Percentiles rank a stretch among this genome's conserved stretches.
Conservation (phyloP, 1,139 yeast species). For the Geotrichum siamense region DNA sequence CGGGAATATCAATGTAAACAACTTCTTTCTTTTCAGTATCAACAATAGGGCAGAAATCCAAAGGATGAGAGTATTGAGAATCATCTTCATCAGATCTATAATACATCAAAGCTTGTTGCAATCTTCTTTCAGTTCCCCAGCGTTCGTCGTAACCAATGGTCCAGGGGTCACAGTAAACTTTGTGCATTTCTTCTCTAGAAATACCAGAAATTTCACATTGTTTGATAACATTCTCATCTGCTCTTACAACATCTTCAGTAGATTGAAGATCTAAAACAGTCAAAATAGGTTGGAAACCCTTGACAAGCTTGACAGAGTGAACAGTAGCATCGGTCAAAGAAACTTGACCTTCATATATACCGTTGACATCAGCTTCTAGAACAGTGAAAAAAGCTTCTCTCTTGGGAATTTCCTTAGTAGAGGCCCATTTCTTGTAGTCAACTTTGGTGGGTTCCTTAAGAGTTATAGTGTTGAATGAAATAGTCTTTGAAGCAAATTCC, state of each 20-base stretch:
- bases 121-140: conserved; percentile 68
- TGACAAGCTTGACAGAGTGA: conserved; percentile 43
- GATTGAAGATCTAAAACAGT: conserved; percentile 59
- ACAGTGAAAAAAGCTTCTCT: conserved; percentile 59
- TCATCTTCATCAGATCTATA: conserved; percentile 66
- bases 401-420: conserved; percentile 46
- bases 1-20: conserved; percentile 59
- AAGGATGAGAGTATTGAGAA: conserved; percentile 75
- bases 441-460: conserved; percentile 63
- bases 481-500: conserved; percentile 38
- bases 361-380: conserved; percentile 50
- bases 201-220: conserved; percentile 67
- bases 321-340: conserved; percentile 47
- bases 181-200: conserved; percentile 58
- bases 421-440: conserved; percentile 59
- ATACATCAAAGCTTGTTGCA: conserved; percentile 76
- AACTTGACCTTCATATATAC: conserved; percentile 64
- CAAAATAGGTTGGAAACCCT: conserved; percentile 66
- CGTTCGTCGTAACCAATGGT: conserved; percentile 80
- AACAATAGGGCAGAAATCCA: conserved; percentile 76
- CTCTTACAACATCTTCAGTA: conserved; percentile 52
- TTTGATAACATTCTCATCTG: conserved; percentile 61
- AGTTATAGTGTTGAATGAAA: conserved; percentile 61
- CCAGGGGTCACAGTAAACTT: conserved; percentile 81
- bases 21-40: conserved; percentile 66